Conservation (phyloP, 176 grass and related monocot genomes). For the Aegilops sharonensis region DNA sequence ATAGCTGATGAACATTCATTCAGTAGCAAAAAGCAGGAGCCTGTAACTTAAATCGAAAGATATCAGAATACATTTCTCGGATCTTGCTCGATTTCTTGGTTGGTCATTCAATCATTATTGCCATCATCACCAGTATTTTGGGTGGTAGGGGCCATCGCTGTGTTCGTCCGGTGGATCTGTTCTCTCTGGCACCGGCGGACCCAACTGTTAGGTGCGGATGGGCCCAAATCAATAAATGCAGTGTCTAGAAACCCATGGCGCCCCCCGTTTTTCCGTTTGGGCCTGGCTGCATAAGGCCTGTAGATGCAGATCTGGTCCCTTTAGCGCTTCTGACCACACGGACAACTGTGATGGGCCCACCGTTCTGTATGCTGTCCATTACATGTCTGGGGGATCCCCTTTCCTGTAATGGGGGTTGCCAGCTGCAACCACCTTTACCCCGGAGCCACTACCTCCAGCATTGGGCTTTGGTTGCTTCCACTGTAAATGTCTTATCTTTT, state of each 20-base stretch:
- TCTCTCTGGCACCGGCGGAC: conserved; percentile 42
- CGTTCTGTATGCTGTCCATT: conserved; percentile 49
- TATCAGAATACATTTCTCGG: conserved; percentile 20
- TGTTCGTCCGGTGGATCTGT: conserved; percentile 57
- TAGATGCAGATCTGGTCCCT: conserved; percentile 69
- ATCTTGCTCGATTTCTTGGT: conserved; percentile 26
- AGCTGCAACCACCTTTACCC: conserved; percentile 33
- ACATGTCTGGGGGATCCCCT: conserved; percentile 36
- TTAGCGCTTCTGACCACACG: conserved; percentile 45
- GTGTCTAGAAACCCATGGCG: conserved; percentile 51
- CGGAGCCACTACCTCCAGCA: background rate
- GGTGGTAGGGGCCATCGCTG: conserved; percentile 34
- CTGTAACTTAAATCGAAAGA: conserved; percentile 23
- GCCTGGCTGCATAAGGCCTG: conserved; percentile 53
- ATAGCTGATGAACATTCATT: background rate
- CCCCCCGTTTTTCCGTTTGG: conserved; percentile 39
- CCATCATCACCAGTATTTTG: conserved; percentile 34
- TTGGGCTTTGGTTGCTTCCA: background rate
- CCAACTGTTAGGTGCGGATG: conserved; percentile 41
- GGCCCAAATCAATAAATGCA: conserved; percentile 53
- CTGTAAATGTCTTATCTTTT: background rate
- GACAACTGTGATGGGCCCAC: conserved; percentile 53
- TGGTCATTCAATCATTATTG: conserved; percentile 45
- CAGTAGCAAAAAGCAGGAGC: conserved; percentile 6
- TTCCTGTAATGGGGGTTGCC: conserved; percentile 35